These are phyloP conservation scores for Blumeria graminis DNA, from an alignment of 2,329 filamentous ascomycete genomes.

Conservation along the genomic window DNA sequence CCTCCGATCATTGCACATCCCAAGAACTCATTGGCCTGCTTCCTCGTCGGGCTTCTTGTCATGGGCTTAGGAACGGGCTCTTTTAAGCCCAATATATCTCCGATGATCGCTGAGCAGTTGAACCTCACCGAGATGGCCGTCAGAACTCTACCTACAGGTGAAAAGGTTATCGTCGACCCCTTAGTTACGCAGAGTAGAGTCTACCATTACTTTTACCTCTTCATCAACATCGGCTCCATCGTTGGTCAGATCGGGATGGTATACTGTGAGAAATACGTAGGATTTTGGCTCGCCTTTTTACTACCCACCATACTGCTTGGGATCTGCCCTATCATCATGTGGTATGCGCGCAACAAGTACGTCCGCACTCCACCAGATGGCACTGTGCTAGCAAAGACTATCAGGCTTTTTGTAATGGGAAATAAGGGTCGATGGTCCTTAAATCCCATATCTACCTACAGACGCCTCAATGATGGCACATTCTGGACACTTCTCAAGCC, in stretches of 20 bases:
- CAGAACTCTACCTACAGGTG: conserved; percentile 24
- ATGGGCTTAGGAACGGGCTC: conserved; percentile 45
- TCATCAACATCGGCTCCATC: conserved; percentile 40
- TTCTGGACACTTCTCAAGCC: conserved; percentile 51
- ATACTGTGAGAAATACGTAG: conserved; percentile 52
- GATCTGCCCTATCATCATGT: conserved; percentile 34
- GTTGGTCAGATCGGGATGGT: conserved; percentile 40
- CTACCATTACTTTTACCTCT: conserved; percentile 46
- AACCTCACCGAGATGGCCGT: conserved; percentile 26
- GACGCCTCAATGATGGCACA: conserved; percentile 23
- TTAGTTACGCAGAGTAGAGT: conserved; percentile 32
- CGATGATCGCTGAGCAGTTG: conserved; percentile 37
- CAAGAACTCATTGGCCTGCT: conserved; percentile 30
- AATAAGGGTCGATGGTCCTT: conserved; percentile 38
- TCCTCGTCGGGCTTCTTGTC: conserved; percentile 36
- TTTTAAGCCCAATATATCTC: conserved; percentile 49
- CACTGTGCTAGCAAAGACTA: conserved; percentile 44
- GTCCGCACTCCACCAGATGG: conserved; percentile 40
- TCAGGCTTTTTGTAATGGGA: conserved; percentile 33
- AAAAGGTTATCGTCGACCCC: conserved; percentile 36
- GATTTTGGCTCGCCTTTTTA: conserved; percentile 49
- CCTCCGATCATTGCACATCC: conserved; percentile 30
- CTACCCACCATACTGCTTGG: conserved; percentile 43
- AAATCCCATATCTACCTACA: conserved; percentile 34
- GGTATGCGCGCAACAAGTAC: conserved; percentile 34